Base-by-base conservation (phyloP, 2,329 filamentous ascomycete species). In the Neophaeococcomyces aloes region DNA sequence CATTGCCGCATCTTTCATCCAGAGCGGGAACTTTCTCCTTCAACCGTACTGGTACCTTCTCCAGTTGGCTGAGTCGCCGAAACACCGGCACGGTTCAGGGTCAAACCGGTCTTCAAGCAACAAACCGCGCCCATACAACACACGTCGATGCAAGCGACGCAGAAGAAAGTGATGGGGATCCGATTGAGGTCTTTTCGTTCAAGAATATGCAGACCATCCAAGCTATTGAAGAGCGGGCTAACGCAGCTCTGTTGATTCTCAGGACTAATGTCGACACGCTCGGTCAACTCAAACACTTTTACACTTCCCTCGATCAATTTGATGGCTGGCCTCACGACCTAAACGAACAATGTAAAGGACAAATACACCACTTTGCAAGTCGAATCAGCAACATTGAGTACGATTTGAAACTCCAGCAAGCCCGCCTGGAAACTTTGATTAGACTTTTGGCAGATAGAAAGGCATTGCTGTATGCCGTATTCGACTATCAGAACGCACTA, bases 171-270 rank as follows among this genome's bases (percentile, higher is more conserved):
- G 23, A 27, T 10, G 23, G 23, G 5, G 23, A 27, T 5, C 23
- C 23, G 10, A 27, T 27, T 10, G 25, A 18, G 27, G n/a, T 7
- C 7, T 60, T 63, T 30, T 52, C 49, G 0, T 60, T 65, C 35
- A 46, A 33, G 2, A 50, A 61, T 37, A 39, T 66, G 1, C 61
- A 63, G 43, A 19, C 49, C 1, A 50, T 62, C 1, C 63, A 66
- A 23, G 53, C 46, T 27, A 44, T 62, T 3, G 61, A 65, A 43
- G 63, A 65, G n/a, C 61, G 61, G 34, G 52, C 54, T 4, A 64
- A 64, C 25, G 62, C 66, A 38, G 51, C 56, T 0, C 38, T 58
- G 0, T 50, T 61, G 0, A 50, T 61, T 0, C 42, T 68, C 0
- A 55, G 55, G 19, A 37, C 56, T 1, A 65, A 67, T 41, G 46